Evolutionary conservation across 129 eudicot species (phyloP).

Genomic region (Pittosporum tobira): DNA sequence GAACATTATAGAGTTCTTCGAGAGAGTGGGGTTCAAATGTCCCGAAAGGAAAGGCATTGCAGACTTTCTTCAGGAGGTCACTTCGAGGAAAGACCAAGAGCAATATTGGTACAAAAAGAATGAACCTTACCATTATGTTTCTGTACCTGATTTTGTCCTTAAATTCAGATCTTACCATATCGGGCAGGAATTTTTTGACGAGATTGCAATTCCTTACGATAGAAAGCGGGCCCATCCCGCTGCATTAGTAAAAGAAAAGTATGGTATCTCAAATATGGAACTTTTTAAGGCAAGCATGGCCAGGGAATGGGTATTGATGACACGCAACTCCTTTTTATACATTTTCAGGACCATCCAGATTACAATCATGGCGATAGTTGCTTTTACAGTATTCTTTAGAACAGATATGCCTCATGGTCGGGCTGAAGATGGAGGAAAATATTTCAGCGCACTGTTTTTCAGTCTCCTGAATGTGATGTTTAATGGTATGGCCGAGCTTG

Average conservation of each 20-base stretch:
- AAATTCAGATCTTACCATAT: constrained; percentile 2
- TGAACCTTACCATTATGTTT: constrained; percentile 7
- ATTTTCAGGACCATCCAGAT: constrained; percentile 14
- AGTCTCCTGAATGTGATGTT: constrained; percentile 7
- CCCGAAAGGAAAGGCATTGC: constrained; percentile 12
- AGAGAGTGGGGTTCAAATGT: constrained; percentile 5
- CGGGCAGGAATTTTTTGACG: background rate
- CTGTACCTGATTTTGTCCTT: constrained; percentile 5
- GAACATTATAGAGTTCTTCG: constrained; percentile 9
- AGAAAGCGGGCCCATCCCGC: constrained; percentile 6
- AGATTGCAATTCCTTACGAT: constrained; percentile 7
- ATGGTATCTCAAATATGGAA: constrained; percentile 10
- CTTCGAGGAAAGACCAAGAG: constrained; percentile 12
- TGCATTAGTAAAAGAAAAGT: constrained; percentile 8
- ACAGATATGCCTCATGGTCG: constrained; percentile 10
- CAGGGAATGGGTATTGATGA: constrained; percentile 13
- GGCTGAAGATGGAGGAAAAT: background rate
- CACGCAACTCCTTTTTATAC: constrained; percentile 9
- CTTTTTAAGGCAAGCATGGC: constrained; percentile 9
- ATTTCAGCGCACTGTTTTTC: constrained; percentile 6
- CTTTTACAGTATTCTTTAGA: constrained; percentile 14
- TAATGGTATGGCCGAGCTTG: constrained; percentile 5
- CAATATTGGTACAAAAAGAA: constrained; percentile 8
- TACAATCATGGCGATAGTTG: constrained; percentile 13
- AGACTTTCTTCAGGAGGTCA: constrained; percentile 14